phyloP scores from a whole-genome alignment of 2,329 filamentous ascomycete genomes.

The Rhinocladiella mackenziei region DNA sequence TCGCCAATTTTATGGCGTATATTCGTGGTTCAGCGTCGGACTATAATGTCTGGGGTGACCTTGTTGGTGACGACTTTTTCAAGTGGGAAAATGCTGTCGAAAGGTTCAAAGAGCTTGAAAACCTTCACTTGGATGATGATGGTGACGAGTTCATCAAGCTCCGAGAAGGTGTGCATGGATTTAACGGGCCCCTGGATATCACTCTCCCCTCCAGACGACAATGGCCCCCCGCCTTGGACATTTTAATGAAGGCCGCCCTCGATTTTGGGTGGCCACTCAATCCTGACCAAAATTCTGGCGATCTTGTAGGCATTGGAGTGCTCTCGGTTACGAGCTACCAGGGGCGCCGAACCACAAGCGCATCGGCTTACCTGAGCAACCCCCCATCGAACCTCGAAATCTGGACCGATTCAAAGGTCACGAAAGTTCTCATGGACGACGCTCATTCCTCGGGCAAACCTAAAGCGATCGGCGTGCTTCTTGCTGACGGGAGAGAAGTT shows the following conservation, averaged over 20 bases:
- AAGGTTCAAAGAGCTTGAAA: conserved; percentile 53
- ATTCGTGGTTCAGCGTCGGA: conserved; percentile 45
- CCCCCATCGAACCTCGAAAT: conserved; percentile 49
- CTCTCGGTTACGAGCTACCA: conserved; percentile 47
- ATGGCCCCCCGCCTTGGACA: conserved; percentile 4
- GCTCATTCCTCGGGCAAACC: conserved; percentile 30
- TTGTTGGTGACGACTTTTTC: conserved; percentile 54
- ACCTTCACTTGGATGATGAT: conserved; percentile 11
- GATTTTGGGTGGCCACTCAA: conserved; percentile 50
- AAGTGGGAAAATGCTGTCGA: conserved; percentile 51
- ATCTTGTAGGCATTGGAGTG: conserved; percentile 55
- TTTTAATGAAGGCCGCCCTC: conserved; percentile 25
- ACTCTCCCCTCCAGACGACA: conserved; percentile 1
- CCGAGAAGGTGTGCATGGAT: conserved; percentile 1
- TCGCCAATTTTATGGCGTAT: conserved; percentile 55
- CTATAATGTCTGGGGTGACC: conserved; percentile 51
- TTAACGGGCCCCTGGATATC: not conserved
- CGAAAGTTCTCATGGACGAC: conserved; percentile 33
- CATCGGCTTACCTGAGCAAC: conserved; percentile 46
- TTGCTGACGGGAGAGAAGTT: conserved; percentile 39
- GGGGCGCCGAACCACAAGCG: conserved; percentile 47
- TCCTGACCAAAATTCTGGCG: conserved; percentile 55
- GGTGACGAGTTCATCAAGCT: conserved; percentile 5
- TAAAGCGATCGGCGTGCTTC: conserved; percentile 45
- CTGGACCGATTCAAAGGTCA: conserved; percentile 7